Evolutionary conservation across 345 rosid species (phyloP).

Genomic region (Litchi chinensis): DNA sequence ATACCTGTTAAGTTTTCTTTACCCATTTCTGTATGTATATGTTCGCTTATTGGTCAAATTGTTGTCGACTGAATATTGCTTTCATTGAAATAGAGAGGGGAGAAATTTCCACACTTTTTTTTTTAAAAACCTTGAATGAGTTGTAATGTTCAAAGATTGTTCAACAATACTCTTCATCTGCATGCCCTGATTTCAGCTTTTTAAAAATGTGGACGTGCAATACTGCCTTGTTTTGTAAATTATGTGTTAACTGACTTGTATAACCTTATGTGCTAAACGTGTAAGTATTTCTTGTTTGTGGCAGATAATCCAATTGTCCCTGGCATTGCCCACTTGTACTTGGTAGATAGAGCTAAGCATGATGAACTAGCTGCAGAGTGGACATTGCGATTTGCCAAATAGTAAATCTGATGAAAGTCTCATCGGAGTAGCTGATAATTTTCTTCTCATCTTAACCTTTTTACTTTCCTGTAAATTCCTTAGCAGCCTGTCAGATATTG

Average conservation of each 20-base stretch:
- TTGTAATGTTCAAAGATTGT: background rate
- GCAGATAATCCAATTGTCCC: slow-evolving; percentile 71
- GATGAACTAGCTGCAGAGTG: slow-evolving; percentile 82
- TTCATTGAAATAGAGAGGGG: background rate
- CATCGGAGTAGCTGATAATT: background rate
- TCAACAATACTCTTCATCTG: too few species aligned
- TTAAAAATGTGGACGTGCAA: background rate
- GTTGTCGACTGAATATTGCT: background rate
- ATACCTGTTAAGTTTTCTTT: slow-evolving; percentile 57
- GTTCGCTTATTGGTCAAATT: too few species aligned
- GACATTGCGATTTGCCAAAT: slow-evolving; percentile 89
- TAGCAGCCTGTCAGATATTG: background rate
- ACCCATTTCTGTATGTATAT: background rate
- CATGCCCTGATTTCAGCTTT: too few species aligned
- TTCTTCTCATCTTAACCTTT: background rate
- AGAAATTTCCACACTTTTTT: background rate
- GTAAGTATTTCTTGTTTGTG: slow-evolving; percentile 3
- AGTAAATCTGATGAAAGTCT: slow-evolving; percentile 14
- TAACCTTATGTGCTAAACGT: background rate
- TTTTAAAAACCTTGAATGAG: background rate
- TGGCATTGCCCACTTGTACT: slow-evolving; percentile 68
- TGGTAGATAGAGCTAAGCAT: slow-evolving; percentile 74
- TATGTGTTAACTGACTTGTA: background rate
- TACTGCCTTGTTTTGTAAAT: background rate
- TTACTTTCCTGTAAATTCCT: background rate